phyloP scores from a whole-genome alignment of 768 basidiomycete genomes.

The Boletus sp. region DNA sequence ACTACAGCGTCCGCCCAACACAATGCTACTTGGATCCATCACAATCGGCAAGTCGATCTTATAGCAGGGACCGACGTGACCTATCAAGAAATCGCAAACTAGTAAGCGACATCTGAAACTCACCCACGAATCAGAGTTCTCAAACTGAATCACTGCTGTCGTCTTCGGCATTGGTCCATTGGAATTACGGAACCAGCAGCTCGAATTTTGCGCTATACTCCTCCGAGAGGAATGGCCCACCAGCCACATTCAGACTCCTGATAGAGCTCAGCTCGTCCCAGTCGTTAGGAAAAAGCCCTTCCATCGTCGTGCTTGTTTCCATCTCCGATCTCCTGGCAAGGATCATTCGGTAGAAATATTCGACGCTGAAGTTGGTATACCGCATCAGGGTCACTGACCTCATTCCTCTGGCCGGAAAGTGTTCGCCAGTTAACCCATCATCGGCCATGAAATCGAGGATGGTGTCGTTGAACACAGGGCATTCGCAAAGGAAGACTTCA shows the following conservation, averaged over 20 bases:
- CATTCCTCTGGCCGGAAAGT: background rate
- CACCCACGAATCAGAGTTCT: too few species aligned
- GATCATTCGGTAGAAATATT: background rate
- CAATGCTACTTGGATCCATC: too few species aligned
- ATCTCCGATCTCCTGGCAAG: background rate
- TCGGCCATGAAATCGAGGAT: background rate
- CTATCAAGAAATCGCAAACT: too few species aligned
- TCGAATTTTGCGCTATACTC: background rate
- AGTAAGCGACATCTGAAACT: too few species aligned
- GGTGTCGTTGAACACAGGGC: background rate
- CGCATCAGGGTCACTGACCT: background rate
- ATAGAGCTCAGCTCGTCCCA: background rate
- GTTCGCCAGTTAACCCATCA: background rate
- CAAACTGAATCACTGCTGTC: too few species aligned
- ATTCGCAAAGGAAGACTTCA: background rate
- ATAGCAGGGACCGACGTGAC: too few species aligned
- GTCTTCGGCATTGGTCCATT: background rate
- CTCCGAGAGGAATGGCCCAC: background rate
- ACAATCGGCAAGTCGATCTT: too few species aligned
- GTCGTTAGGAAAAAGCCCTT: background rate
- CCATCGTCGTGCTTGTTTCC: background rate
- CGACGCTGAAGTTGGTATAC: background rate
- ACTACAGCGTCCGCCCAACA: too few species aligned
- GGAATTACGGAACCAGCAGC: background rate
- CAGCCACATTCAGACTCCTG: background rate